These are phyloP conservation scores for Auricularia heimuer DNA, from an alignment of 768 basidiomycete genomes.

Conservation along the genomic window DNA sequence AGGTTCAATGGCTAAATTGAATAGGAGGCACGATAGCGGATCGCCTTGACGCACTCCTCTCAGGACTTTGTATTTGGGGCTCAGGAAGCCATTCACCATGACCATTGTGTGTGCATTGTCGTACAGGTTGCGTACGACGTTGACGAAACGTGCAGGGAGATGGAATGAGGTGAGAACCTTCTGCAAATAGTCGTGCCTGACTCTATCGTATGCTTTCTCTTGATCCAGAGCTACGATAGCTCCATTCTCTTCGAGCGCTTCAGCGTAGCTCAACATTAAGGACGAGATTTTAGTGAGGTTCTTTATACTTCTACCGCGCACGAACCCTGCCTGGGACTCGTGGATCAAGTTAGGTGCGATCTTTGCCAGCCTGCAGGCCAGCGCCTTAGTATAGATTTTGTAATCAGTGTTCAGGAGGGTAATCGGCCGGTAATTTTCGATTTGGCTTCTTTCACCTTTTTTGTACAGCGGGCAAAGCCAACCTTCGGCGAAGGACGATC, in stretches of 20 bases:
- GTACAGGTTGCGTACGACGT: slow-evolving; percentile 14
- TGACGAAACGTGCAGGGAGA: slow-evolving; percentile 12
- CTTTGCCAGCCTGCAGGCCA: slow-evolving; percentile 3
- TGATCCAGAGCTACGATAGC: slow-evolving; percentile 9
- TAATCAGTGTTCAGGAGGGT: slow-evolving; percentile 16
- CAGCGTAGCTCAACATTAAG: slow-evolving; percentile 8
- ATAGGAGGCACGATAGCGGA: slow-evolving; percentile 15
- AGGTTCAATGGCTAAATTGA: slow-evolving; percentile 15
- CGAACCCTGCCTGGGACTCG: slow-evolving; percentile 13
- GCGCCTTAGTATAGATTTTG: slow-evolving; percentile 13
- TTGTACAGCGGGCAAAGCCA: slow-evolving; percentile 9
- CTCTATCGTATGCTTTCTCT: slow-evolving; percentile 16
- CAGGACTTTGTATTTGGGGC: slow-evolving; percentile 1
- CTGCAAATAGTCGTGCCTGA: slow-evolving; percentile 14
- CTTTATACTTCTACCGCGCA: slow-evolving; percentile 8
- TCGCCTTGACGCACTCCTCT: slow-evolving; percentile 16
- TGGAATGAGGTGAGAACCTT: not conserved
- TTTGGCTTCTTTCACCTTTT: not conserved
- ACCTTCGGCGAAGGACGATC: not conserved
- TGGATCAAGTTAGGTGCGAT: not conserved
- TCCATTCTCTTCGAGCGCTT: slow-evolving; percentile 11
- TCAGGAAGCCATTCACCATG: slow-evolving; percentile 9
- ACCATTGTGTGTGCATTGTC: slow-evolving; percentile 7
- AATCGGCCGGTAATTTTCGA: slow-evolving; percentile 15
- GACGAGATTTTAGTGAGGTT: slow-evolving; percentile 9